Conservation (phyloP, 1,139 yeast species). For the Geotrichum fermentans region DNA sequence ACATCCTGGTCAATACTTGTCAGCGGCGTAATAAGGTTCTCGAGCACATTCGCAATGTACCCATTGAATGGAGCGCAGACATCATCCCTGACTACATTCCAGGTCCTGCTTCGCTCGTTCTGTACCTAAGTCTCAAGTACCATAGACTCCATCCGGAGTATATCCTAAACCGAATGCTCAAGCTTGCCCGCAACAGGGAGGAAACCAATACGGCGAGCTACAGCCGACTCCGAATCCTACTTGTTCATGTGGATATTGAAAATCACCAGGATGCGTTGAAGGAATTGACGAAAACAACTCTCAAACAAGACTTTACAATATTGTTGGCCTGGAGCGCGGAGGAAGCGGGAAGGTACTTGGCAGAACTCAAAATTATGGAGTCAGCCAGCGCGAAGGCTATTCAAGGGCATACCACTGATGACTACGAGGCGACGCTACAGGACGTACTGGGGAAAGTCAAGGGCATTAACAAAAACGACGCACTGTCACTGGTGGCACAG, state of each 20-base stretch:
- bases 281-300: slow-evolving; percentile 64
- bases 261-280: slow-evolving; percentile 65
- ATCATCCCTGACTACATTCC: slow-evolving; percentile 57
- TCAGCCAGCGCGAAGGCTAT: slow-evolving; percentile 28
- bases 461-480: slow-evolving; percentile 57
- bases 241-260: slow-evolving; percentile 75
- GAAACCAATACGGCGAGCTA: not conserved
- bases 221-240: slow-evolving; percentile 53
- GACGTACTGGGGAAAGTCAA: slow-evolving; percentile 51
- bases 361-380: slow-evolving; percentile 20
- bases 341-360: slow-evolving; percentile 78
- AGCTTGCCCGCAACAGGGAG: slow-evolving; percentile 37
- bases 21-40: slow-evolving; percentile 61
- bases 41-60: slow-evolving; percentile 45
- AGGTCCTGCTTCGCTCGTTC: slow-evolving; percentile 60
- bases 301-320: slow-evolving; percentile 61
- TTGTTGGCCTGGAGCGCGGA: slow-evolving; percentile 76
- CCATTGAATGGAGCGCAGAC: slow-evolving; percentile 44
- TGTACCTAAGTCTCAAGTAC: slow-evolving; percentile 71
- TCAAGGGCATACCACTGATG: slow-evolving; percentile 44
- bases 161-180: slow-evolving; percentile 63
- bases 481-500: slow-evolving; percentile 49
- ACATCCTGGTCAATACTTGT: slow-evolving; percentile 47
- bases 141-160: slow-evolving; percentile 88
- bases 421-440: slow-evolving; percentile 47